A percentile compares a stretch with the other conserved stretches of the same genome.
These are phyloP conservation scores for Tylopilus sp. DNA, from an alignment of 1,284 basidiomycete species.

Conservation along the genomic window DNA sequence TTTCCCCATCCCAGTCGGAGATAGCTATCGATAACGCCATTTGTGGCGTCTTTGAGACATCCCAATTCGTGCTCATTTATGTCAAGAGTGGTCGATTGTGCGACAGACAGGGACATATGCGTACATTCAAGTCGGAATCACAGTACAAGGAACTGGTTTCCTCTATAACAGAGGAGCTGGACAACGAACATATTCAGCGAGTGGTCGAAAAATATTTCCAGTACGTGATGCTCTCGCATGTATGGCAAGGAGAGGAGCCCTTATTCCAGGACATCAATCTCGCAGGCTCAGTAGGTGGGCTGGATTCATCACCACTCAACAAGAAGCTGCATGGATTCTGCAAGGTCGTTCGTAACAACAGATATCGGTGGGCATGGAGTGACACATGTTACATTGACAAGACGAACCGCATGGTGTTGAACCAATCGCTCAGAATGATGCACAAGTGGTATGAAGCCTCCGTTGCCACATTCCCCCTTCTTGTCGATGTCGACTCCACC, in stretches of 20 bases:
- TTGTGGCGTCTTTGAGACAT: not conserved
- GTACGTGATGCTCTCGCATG: conserved; percentile 9
- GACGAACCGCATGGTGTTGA: not conserved
- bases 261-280: not conserved
- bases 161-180: not conserved
- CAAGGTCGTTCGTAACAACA: not conserved
- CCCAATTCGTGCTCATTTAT: conserved; percentile 7
- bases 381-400: conserved; percentile 4
- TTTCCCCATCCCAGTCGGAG: not conserved
- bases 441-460: conserved; percentile 4
- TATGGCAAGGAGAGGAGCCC: conserved; percentile 1
- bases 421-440: conserved; percentile 1
- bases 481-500: not conserved
- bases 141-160: conserved; percentile 8
- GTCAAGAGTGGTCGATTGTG: conserved; percentile 9
- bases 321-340: not conserved
- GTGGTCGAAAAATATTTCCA: conserved; percentile 4
- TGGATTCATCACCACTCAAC: not conserved
- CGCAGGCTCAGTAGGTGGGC: not conserved
- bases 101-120: not conserved
- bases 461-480: not conserved
- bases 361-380: too few species aligned
- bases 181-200: not conserved
- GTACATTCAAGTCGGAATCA: conserved; percentile 4
- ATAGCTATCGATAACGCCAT: not conserved